Base-by-base conservation (phyloP, 2,329 filamentous ascomycete genomes). In the Gliomastix tumulicola region DNA sequence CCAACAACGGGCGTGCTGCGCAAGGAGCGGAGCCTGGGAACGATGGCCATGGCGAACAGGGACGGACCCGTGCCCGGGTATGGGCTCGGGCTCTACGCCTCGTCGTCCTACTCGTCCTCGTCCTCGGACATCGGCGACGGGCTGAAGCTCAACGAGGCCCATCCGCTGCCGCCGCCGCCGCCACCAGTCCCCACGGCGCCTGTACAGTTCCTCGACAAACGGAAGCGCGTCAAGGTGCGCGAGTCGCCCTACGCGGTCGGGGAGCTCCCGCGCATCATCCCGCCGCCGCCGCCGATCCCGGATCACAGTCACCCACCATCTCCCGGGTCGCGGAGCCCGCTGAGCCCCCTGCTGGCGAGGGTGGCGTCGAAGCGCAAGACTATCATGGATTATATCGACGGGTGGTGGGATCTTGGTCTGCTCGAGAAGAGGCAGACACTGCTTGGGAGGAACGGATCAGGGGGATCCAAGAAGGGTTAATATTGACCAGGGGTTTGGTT, bases 401-500 rank as follows among this genome's bases (percentile, higher is more conserved):
- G 70, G 6, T 75, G 70, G 70, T 75, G 71, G 70, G 70, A 74
- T 51, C 51, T 74, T 37, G 66, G 62, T 5, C 48, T 74, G 37
- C 44, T 74, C 37, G 68, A 70, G 19, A 68, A 56, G 51, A 59
- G 67, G 40, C 55, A 58, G 45, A 61, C 55, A 7, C 38, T 57
- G 16, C 23, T 36, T 22, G 27, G 27, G 7, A 22, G 25, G 15
- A 30, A 16, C 17, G 34, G 32, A 13, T 34, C 17, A 22, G 15
- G 30, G n/a, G n/a, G n/a, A n/a, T n/a, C n/a, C n/a, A n/a, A n/a
- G 16, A 7, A 31, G 30, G 12, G 30, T n/a, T 31, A 31, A 31
- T 31, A 11, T 31, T n/a, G 30, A 16, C n/a, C 4, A 31, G 11
- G 12, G n/a, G n/a, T n/a, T n/a, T n/a, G n/a, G n/a, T n/a, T n/a